Percentiles rank a stretch among this genome's conserved stretches.
These are phyloP conservation scores for Linanthus parryae DNA, from an alignment of 148 eudicot species.

Conservation along the genomic window DNA sequence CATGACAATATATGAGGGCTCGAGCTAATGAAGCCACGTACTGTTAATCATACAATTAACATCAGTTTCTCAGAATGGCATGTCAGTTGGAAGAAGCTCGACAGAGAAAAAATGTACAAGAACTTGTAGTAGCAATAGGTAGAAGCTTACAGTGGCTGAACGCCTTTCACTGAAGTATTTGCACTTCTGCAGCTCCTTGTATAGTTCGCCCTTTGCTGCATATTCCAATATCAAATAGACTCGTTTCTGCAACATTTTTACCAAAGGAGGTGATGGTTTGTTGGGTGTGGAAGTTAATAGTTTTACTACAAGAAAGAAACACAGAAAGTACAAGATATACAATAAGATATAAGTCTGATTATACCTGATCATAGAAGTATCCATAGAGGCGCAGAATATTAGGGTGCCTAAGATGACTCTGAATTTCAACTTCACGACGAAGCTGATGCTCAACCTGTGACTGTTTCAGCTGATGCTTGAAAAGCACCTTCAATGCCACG, in stretches of 20 bases:
- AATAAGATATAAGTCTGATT: too few species aligned
- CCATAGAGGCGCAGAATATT: conserved; percentile 90
- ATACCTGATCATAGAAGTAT: conserved; percentile 95
- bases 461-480: conserved; percentile 82
- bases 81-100: background rate
- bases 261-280: background rate
- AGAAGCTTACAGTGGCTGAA: conserved; percentile 73
- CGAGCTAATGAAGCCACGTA: conserved; percentile 89
- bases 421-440: conserved; percentile 94
- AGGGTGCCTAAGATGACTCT: conserved; percentile 94
- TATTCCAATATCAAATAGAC: conserved; percentile 90
- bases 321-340: too few species aligned
- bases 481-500: conserved; percentile 86
- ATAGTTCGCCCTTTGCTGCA: conserved; percentile 96
- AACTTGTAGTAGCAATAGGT: too few species aligned
- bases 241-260: conserved; percentile 55
- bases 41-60: conserved; percentile 32
- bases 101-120: too few species aligned
- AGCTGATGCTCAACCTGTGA: conserved; percentile 98
- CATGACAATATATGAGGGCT: conserved; percentile 94
- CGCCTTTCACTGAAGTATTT: conserved; percentile 88
- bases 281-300: too few species aligned
- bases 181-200: conserved; percentile 91
- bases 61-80: background rate
- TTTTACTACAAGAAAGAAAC: too few species aligned